Conservation (phyloP, 2,329 filamentous ascomycete genomes). For the Trichophaea hybrida region DNA sequence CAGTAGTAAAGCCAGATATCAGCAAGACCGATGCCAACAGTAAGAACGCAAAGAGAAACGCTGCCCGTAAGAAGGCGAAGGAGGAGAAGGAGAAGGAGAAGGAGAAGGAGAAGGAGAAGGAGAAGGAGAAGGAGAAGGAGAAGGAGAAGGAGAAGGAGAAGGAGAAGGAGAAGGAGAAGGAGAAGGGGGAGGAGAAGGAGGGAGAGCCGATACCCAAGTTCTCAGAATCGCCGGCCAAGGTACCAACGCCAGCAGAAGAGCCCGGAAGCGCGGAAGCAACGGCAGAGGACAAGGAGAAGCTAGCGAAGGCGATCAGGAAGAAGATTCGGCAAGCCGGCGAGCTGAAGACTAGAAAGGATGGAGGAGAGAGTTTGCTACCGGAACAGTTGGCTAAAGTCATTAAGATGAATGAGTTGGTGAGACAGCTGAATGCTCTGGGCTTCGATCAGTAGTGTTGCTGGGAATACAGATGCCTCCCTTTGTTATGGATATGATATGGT, state of each 20-base stretch:
- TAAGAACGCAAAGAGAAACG: slow-evolving; percentile 74
- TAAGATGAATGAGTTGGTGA: slow-evolving; percentile 84
- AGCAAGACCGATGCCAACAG: slow-evolving; percentile 45
- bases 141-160: slow-evolving; percentile 58
- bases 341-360: slow-evolving; percentile 78
- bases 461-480: background rate
- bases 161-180: slow-evolving; percentile 39
- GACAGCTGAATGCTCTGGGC: slow-evolving; percentile 71
- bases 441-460: slow-evolving; percentile 46
- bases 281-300: slow-evolving; percentile 67
- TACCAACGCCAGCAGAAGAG: background rate
- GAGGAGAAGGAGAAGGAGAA: slow-evolving; percentile 29
- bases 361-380: slow-evolving; percentile 66
- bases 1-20: slow-evolving; percentile 37
- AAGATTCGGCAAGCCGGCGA: slow-evolving; percentile 90
- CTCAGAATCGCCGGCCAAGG: background rate
- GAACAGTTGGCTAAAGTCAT: slow-evolving; percentile 97
- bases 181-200: background rate
- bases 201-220: background rate
- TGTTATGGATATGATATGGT: background rate
- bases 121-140: slow-evolving; percentile 55
- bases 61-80: slow-evolving; percentile 49
- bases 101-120: too few species aligned
- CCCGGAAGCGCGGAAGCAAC: background rate
- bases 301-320: slow-evolving; percentile 80